Evolutionary conservation across 257 asterid genomes (phyloP).

Genomic region (Rehmannia glutinosa): DNA sequence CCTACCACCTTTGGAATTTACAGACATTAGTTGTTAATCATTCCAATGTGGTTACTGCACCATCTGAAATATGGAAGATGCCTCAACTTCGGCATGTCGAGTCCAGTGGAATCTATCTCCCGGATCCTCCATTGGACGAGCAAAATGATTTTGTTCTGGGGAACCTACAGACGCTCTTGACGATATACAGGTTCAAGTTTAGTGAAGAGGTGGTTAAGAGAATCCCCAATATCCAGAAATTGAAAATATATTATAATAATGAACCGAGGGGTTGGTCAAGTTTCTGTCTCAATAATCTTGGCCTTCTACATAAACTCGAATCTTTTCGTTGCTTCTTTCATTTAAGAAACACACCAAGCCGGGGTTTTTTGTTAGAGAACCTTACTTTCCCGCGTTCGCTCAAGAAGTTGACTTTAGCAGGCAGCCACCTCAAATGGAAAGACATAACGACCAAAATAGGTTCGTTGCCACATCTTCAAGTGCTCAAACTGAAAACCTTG

Average conservation of each 20-base stretch:
- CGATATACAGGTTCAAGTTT: not conserved
- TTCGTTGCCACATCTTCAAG: constrained; percentile 12
- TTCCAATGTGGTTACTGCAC: not conserved
- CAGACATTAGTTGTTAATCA: not conserved
- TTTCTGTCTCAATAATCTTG: constrained; percentile 6
- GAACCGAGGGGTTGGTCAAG: not conserved
- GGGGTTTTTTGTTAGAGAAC: not conserved
- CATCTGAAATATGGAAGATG: constrained; percentile 10
- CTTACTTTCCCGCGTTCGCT: not conserved
- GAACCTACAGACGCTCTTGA: not conserved
- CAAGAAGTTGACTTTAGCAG: not conserved
- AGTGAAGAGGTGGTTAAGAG: not conserved
- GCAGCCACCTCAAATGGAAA: not conserved
- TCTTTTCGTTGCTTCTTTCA: not conserved
- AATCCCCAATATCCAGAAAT: not conserved
- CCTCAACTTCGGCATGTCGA: constrained; percentile 4
- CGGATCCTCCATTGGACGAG: not conserved
- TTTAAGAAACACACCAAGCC: no score
- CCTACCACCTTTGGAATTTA: constrained; percentile 2
- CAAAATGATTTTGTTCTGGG: not conserved
- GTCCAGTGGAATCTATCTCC: not conserved
- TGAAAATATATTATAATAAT: not conserved
- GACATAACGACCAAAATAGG: constrained; percentile 9
- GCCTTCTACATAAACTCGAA: not conserved
- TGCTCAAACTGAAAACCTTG: not conserved